Evolutionary conservation across 1,284 basidiomycete species (phyloP), one percentile per base, ranked within the genome.

Genomic region (Sanghuangporus baumii): DNA sequence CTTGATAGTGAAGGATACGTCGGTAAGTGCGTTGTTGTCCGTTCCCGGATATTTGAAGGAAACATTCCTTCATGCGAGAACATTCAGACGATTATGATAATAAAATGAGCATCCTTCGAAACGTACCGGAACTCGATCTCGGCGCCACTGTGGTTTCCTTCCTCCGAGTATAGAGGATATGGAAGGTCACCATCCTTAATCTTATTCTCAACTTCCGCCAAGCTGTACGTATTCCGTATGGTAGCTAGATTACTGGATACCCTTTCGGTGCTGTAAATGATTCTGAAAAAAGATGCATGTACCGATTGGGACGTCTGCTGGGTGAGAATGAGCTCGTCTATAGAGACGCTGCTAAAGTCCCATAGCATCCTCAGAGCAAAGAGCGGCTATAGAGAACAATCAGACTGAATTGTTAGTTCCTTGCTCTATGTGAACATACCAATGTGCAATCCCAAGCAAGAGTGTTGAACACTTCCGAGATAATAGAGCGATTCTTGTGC

Each of bases 1-100:
- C 34, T 74, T 71, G 59, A 84, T 79, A 2, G 63, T 70, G 23
- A 84, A 71, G 0, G 77, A 79, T 2, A 83, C 69, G 5, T 72
- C 65, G 1, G 66, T 68, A n/a, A 84, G 68, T 1, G 80, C 80
- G 6, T 69, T 67, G 1, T 69, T 71, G 5, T 69, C 75, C 9
- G 74, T 74, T 8, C 75, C 76, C 0, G 80, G 79, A 65, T 84
- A 85, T 1, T 71, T 67, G 61, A 84, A 84, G 0, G 71, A 72
- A 2, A 84, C 75, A 40, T 82, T 68, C 6, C 79, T 80, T 46
- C 9, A 48, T 18, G 7, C 34, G 37, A 41, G 2, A 12, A 12
- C 14, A 48, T 18, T 16, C 34, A 37, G 52, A 2, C 7, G 18
- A 50, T n/a, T 18, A 18, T 18, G 2, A 58, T 31, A 16, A 3